Evolutionary conservation across 1,284 basidiomycete species (phyloP).

Genomic region (Polyporus tsugae): DNA sequence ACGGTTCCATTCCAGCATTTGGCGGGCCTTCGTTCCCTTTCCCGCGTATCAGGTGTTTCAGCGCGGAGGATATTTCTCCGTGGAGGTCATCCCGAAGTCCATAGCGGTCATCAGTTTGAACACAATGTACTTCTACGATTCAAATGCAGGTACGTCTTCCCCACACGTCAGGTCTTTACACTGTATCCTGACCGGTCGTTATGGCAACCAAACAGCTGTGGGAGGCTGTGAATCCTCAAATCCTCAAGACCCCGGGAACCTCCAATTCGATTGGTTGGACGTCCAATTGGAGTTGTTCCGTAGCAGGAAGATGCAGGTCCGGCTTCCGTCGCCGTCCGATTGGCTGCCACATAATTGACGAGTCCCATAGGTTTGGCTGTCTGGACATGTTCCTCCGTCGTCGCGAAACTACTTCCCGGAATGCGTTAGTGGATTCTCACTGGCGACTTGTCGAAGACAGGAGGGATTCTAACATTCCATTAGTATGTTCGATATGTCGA

Average conservation of each 20-base stretch:
- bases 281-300: slow-evolving; percentile 83
- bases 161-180: slow-evolving; percentile 19
- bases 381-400: slow-evolving; percentile 83
- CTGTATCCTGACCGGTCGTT: slow-evolving; percentile 32
- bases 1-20: slow-evolving; percentile 63
- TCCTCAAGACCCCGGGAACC: slow-evolving; percentile 79
- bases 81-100: slow-evolving; percentile 81
- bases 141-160: slow-evolving; percentile 77
- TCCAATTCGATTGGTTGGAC: slow-evolving; percentile 91
- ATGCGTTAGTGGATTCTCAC: slow-evolving; percentile 65
- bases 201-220: slow-evolving; percentile 51
- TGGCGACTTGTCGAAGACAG: slow-evolving; percentile 21
- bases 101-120: slow-evolving; percentile 89
- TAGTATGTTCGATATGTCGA: slow-evolving; percentile 87
- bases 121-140: slow-evolving; percentile 93
- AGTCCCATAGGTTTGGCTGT: slow-evolving; percentile 45
- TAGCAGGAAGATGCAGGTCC: slow-evolving; percentile 80
- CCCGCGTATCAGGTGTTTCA: slow-evolving; percentile 84
- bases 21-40: slow-evolving; percentile 87
- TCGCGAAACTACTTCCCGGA: slow-evolving; percentile 85
- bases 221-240: slow-evolving; percentile 72
- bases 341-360: slow-evolving; percentile 30
- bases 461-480: slow-evolving; percentile 26
- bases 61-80: slow-evolving; percentile 85
- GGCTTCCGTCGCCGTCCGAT: slow-evolving; percentile 24